Evolutionary conservation across 352 stramenopile genomes (phyloP).

Genomic region (Plasmopara halstedii): DNA sequence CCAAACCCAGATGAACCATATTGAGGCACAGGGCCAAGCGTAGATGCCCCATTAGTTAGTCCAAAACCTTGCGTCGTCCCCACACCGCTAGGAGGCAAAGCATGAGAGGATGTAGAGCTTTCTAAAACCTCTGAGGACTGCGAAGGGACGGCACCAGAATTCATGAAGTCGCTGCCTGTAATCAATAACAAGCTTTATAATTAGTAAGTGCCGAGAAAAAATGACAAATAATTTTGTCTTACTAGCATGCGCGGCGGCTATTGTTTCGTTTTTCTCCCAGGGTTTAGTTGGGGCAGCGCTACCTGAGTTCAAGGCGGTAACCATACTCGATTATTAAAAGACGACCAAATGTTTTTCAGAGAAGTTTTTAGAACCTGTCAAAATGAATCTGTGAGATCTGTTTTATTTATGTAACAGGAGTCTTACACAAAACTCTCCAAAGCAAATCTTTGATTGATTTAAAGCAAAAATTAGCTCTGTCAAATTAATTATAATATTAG

Average conservation of each 20-base stretch:
- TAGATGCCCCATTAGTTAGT: conserved; percentile 3
- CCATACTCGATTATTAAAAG: too few relatives aligned
- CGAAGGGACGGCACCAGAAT: conserved; percentile 12
- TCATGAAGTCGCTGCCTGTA: conserved; percentile 7
- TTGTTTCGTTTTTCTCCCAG: conserved; percentile 37
- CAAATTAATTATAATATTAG: too few relatives aligned
- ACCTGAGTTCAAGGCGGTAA: conserved; percentile 21
- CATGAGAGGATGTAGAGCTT: conserved; percentile 1
- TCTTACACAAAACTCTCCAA: too few relatives aligned
- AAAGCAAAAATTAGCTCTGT: too few relatives aligned
- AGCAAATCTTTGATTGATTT: too few relatives aligned
- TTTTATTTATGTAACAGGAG: too few relatives aligned
- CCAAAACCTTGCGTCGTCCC: conserved; percentile 4
- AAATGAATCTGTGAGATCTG: too few relatives aligned
- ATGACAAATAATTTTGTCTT: neutral
- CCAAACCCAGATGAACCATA: conserved; percentile 18
- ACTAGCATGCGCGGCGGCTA: conserved; percentile 22
- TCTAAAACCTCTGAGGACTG: conserved; percentile 7
- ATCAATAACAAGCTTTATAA: neutral
- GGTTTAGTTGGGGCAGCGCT: conserved; percentile 30
- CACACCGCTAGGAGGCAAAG: conserved; percentile 1
- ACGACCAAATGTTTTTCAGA: too few relatives aligned
- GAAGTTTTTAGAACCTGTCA: too few relatives aligned
- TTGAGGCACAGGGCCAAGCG: conserved; percentile 5
- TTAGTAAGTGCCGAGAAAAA: conserved; percentile 2